phyloP scores from a whole-genome alignment of 2,329 filamentous ascomycete genomes.

The Arachnomyces sp. region DNA sequence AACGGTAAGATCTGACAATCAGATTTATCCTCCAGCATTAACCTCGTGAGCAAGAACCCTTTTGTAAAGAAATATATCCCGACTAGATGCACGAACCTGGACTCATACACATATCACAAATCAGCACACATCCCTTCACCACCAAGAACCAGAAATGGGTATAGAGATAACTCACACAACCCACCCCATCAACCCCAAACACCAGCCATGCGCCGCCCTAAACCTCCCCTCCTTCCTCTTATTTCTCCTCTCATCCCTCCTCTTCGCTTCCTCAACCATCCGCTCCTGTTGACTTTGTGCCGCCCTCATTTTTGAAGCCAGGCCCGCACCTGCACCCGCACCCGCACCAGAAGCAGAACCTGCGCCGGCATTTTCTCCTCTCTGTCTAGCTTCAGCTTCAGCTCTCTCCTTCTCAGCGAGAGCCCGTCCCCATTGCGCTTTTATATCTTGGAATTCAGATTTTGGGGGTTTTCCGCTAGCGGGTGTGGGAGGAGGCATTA shows the following conservation, averaged over 20 bases:
- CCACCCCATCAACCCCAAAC: slow-evolving; percentile 32
- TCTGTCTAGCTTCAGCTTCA: not conserved
- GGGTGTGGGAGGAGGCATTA: too few relatives aligned
- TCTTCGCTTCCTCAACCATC: slow-evolving; percentile 16
- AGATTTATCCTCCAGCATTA: slow-evolving; percentile 70
- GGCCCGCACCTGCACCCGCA: slow-evolving; percentile 1
- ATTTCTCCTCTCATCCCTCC: slow-evolving; percentile 21
- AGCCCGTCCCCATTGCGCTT: slow-evolving; percentile 15
- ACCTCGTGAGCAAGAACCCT: slow-evolving; percentile 83
- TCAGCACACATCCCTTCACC: not conserved
- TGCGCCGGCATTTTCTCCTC: slow-evolving; percentile 1
- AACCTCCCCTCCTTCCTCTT: slow-evolving; percentile 29
- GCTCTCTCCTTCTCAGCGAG: slow-evolving; percentile 12
- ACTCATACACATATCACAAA: not conserved
- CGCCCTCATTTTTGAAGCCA: too few relatives aligned
- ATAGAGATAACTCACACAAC: slow-evolving; percentile 28
- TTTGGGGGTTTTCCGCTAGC: slow-evolving; percentile 1
- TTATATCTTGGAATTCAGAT: slow-evolving; percentile 12
- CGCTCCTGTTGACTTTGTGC: slow-evolving; percentile 8
- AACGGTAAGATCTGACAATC: slow-evolving; percentile 62
- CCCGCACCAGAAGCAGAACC: not conserved
- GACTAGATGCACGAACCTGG: slow-evolving; percentile 60
- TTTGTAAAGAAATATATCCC: slow-evolving; percentile 90
- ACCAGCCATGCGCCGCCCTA: slow-evolving; percentile 29
- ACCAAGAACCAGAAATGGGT: not conserved